Evolutionary conservation across 352 stramenopile genomes (phyloP).

Genomic region (Globisporangium camurandrum): DNA sequence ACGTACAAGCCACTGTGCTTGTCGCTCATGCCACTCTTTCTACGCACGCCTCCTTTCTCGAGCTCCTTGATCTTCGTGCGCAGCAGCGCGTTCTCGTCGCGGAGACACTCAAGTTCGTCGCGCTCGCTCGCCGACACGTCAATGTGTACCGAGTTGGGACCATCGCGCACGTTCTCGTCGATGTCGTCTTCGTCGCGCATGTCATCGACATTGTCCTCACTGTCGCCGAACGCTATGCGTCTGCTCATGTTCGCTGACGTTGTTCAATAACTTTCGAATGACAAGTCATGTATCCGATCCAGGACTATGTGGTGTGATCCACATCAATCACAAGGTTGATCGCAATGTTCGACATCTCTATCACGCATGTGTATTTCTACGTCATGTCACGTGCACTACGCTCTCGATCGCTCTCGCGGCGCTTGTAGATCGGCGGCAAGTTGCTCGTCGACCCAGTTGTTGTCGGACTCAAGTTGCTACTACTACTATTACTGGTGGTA

Average conservation of each 20-base stretch:
- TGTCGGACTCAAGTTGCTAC: not conserved
- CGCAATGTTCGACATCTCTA: too few relatives aligned
- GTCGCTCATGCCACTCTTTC: constrained; percentile 27
- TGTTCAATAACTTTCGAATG: too few relatives aligned
- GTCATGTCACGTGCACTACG: too few relatives aligned
- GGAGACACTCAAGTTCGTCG: constrained; percentile 42
- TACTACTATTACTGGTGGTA: not conserved
- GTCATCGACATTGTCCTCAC: constrained; percentile 6
- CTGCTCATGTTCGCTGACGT: not conserved
- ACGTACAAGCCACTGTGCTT: not conserved
- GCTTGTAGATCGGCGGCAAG: constrained; percentile 14
- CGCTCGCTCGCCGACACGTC: constrained; percentile 16
- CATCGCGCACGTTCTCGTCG: constrained; percentile 12
- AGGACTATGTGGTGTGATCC: too few relatives aligned
- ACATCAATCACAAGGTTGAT: too few relatives aligned
- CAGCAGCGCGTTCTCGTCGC: constrained; percentile 57
- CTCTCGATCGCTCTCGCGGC: too few relatives aligned
- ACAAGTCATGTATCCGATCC: too few relatives aligned
- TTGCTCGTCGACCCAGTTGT: constrained; percentile 3
- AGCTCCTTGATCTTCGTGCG: constrained; percentile 67
- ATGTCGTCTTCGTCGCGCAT: constrained; percentile 10
- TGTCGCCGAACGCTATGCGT: not conserved
- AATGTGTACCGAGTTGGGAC: constrained; percentile 25
- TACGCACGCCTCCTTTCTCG: constrained; percentile 31
- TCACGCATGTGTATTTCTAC: too few relatives aligned